These are phyloP conservation scores for Elsinoe fawcettii DNA, from an alignment of 2,329 filamentous ascomycete genomes.

Conservation along the genomic window DNA sequence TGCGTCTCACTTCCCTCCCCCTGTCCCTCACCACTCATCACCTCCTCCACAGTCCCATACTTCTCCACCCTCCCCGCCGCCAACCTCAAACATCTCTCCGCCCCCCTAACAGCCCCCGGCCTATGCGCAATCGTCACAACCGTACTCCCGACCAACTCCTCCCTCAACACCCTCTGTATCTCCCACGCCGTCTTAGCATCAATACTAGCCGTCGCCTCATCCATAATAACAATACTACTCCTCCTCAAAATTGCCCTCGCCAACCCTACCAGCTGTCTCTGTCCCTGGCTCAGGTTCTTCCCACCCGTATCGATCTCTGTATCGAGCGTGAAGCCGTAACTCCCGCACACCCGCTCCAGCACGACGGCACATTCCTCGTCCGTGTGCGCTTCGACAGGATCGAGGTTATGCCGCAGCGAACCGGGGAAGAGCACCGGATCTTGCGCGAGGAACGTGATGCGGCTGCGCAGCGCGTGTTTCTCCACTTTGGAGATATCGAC, in stretches of 20 bases:
- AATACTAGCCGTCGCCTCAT: conserved; percentile 59
- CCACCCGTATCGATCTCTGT: conserved; percentile 54
- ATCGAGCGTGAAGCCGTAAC: conserved; percentile 48
- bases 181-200: conserved; percentile 53
- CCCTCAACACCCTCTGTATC: conserved; percentile 48
- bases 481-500: conserved; percentile 54
- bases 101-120: conserved; percentile 53
- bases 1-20: neutral
- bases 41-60: conserved; percentile 28
- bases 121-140: conserved; percentile 61
- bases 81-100: conserved; percentile 48
- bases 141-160: conserved; percentile 51
- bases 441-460: conserved; percentile 61
- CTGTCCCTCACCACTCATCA: conserved; percentile 19
- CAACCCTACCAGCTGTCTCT: conserved; percentile 57
- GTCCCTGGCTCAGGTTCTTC: conserved; percentile 56
- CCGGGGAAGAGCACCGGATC: conserved; percentile 60
- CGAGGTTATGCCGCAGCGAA: conserved; percentile 54
- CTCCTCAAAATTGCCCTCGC: conserved; percentile 54
- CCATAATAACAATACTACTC: conserved; percentile 56
- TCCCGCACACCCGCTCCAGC: conserved; percentile 45
- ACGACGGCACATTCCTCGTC: conserved; percentile 49
- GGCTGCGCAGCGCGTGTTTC: conserved; percentile 51
- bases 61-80: conserved; percentile 43
- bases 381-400: conserved; percentile 51